Conservation (phyloP, 2,329 filamentous ascomycete species). For the Colletotrichum aenigma region DNA sequence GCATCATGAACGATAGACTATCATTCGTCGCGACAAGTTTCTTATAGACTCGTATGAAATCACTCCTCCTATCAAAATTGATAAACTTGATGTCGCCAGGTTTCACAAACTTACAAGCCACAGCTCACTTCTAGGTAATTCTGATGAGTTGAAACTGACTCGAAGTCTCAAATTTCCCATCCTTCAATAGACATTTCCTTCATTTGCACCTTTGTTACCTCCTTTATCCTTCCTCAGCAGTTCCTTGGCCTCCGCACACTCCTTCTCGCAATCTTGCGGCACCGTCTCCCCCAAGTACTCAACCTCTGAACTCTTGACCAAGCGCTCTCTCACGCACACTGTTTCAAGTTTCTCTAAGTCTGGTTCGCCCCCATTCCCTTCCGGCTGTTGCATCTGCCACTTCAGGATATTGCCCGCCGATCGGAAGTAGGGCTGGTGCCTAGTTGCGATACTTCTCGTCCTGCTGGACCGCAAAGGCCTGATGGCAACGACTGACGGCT, state of each 20-base stretch:
- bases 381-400: neutral
- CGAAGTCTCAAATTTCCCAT: neutral
- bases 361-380: neutral
- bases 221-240: neutral
- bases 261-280: neutral
- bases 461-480: neutral
- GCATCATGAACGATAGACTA: fast-evolving
- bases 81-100: neutral
- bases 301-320: neutral
- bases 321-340: neutral
- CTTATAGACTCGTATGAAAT: neutral
- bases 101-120: neutral
- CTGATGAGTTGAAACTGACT: neutral
- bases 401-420: neutral
- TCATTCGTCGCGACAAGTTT: neutral
- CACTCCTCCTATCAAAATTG: neutral
- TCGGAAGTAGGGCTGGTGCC: neutral
- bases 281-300: neutral
- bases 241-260: neutral
- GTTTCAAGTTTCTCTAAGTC: neutral
- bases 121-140: fast-evolving
- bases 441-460: neutral
- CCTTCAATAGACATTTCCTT: neutral
- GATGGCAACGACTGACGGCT: neutral
- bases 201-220: neutral